Base-by-base conservation (phyloP, 108 stramenopile genomes). In the Fragilariopsis cylindrus region DNA sequence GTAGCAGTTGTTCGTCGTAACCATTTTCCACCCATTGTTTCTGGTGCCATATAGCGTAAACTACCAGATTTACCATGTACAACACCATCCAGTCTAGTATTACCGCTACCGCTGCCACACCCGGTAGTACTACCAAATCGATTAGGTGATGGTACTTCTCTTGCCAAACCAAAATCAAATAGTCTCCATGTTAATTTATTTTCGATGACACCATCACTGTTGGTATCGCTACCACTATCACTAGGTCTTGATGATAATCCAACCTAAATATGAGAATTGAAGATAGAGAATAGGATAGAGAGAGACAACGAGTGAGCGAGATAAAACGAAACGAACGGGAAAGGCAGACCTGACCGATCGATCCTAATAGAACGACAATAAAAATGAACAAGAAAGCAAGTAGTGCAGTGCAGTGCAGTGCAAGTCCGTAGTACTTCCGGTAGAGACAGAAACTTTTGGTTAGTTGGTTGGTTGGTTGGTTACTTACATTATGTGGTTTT, bases 401-500 rank as follows among this genome's bases (percentile, higher is more conserved):
- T 0, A 30, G 1, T 30, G 30, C 30, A 30, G 30, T 30, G 30
- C 30, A 30, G 30, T 30, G 30, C 21, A 1, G 21, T 30, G 21
- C 21, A 21, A 30, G 21, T 30, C 21, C 21, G 21, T 30, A 30
- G 21, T 30, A 30, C 21, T 30, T 1, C 21, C 21, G 21, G 21
- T 30, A 30, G 21, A 30, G 1, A 30, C 1, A 30, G 21, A 30
- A 30, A 1, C 21, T 1, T 30, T 30, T 30, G 21, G 21, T 21
- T 30, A 1, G 21, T 21, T 21, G 21, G 21, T 30, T 21, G 21
- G 21, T 21, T 30, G 21, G 21, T 30, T 30, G 21, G 21, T 30
- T 30, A 11, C 89, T 82, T 47, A 90, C 75, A 69, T 95, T 95
- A 49, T 92, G 88, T 3, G 89, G 89, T 68, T 90, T 89, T 47